Base-by-base conservation (phyloP, 495 filamentous ascomycete genomes). In the Thermothielavioides terrestris region DNA sequence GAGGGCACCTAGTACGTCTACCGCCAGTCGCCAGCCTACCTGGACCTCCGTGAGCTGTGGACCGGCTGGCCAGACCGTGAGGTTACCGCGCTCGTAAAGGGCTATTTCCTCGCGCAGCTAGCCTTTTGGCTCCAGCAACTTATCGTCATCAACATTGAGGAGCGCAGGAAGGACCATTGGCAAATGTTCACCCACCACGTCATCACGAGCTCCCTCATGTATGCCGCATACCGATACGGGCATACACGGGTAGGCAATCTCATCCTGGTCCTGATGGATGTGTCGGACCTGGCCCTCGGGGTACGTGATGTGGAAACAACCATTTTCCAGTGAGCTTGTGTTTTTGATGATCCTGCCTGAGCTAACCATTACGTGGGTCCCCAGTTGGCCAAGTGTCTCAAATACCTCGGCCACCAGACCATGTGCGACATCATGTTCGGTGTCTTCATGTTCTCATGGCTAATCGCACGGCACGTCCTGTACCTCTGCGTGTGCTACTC, bases 161-260 rank as follows among this genome's bases (percentile, higher is more conserved):
- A 94, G 68, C 78, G 85, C 53, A 76, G 92, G 43, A 98, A 98
- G 67, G 92, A 98, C 59, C 84, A 95, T 65, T 83, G 80, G 63
- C 92, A 97, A 64, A 96, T 95, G 94, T 81, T 97, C 49, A 83
- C 82, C 10, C 92, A 98, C 66, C 92, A 98, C 65, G 78, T 95
- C 58, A 81, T 96, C 59, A 98, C 92, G 18, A 85, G 82, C 65
- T 71, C 73, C 17, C 76, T 98, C 36, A 81, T 97, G 43, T 80
- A 82, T 55, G 74, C 77, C 12, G 87, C 83, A 38, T 98, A 97
- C 61, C 76, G 81, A 53, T 94, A 89, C 58, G 81, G 85, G 57
- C 81, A 88, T 59, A 90, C 83, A 22, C 82, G 84, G 41, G 89
- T 95, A 27, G 90, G 88, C 41, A 92, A 89, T 58, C 77, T 94